A percentile compares a stretch with the other conserved stretches of the same genome.
These are phyloP conservation scores for Elsinoe necatrix DNA, from an alignment of 2,329 filamentous ascomycete species.

Conservation along the genomic window DNA sequence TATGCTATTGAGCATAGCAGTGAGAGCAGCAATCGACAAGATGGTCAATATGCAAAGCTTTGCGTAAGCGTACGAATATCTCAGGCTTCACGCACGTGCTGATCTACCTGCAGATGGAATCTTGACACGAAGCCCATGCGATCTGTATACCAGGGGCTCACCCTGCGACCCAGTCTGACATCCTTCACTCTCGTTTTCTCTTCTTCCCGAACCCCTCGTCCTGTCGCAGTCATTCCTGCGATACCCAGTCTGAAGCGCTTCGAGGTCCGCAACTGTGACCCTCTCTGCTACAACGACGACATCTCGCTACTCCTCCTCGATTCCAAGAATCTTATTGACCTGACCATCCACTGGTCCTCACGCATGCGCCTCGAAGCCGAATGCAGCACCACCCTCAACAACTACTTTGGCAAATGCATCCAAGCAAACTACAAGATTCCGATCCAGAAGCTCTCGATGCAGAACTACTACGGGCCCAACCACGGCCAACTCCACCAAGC, in stretches of 20 bases:
- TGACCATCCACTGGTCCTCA: slow-evolving; percentile 53
- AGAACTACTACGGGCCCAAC: slow-evolving; percentile 51
- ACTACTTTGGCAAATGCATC: slow-evolving; percentile 49
- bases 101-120: slow-evolving; percentile 42
- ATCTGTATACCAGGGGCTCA: slow-evolving; percentile 51
- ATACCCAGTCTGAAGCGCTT: slow-evolving; percentile 48
- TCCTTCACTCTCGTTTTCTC: slow-evolving; percentile 50
- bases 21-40: slow-evolving; percentile 51
- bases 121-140: slow-evolving; percentile 52
- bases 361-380: slow-evolving; percentile 53
- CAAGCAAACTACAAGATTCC: slow-evolving; percentile 39
- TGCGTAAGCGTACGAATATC: slow-evolving; percentile 31
- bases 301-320: slow-evolving; percentile 47
- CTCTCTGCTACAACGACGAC: slow-evolving; percentile 56
- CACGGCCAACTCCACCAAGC: slow-evolving; percentile 39
- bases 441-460: slow-evolving; percentile 45
- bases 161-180: slow-evolving; percentile 41
- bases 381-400: slow-evolving; percentile 45
- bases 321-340: slow-evolving; percentile 46
- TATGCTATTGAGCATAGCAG: slow-evolving; percentile 54
- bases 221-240: slow-evolving; percentile 47
- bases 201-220: slow-evolving; percentile 47
- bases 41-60: slow-evolving; percentile 50
- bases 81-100: neutral
- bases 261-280: slow-evolving; percentile 52